A percentile compares a stretch with the other conserved stretches of the same genome.
These are phyloP conservation scores for Fusarium acutatum DNA, from an alignment of 2,329 filamentous ascomycete species.

Conservation along the genomic window DNA sequence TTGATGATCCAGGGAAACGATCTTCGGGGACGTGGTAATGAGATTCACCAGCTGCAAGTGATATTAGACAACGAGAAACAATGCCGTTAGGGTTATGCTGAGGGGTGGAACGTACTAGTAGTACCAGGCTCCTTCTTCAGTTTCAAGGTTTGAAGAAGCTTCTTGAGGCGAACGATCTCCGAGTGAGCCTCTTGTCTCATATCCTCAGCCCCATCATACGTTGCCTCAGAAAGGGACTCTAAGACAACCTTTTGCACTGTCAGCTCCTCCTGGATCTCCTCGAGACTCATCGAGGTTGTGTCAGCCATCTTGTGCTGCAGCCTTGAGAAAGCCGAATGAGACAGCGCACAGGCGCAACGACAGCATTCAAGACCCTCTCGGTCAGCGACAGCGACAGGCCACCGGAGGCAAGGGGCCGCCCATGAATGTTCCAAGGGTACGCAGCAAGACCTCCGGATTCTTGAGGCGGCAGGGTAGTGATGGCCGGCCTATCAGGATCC, in stretches of 20 bases:
- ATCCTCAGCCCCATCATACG: slow-evolving; percentile 43
- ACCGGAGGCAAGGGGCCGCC: slow-evolving; percentile 15
- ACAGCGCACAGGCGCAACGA: slow-evolving; percentile 23
- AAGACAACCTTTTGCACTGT: slow-evolving; percentile 54
- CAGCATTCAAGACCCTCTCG: slow-evolving; percentile 21
- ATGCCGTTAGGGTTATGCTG: neutral
- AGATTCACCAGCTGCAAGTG: neutral
- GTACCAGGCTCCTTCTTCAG: neutral
- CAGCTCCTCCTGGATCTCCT: slow-evolving; percentile 52
- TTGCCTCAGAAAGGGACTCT: slow-evolving; percentile 47
- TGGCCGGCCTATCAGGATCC: neutral
- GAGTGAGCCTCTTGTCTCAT: slow-evolving; percentile 40
- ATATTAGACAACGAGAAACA: neutral
- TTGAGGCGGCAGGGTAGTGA: neutral
- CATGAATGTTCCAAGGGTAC: slow-evolving; percentile 13
- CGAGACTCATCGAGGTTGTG: slow-evolving; percentile 30
- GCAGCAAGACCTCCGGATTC: neutral
- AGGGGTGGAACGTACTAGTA: slow-evolving; percentile 3
- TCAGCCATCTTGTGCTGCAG: slow-evolving; percentile 22
- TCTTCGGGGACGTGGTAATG: neutral
- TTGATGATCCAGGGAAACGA: neutral
- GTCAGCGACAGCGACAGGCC: slow-evolving; percentile 20
- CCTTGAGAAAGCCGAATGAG: slow-evolving; percentile 16
- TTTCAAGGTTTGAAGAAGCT: slow-evolving; percentile 34
- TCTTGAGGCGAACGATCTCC: slow-evolving; percentile 46